Evolutionary conservation across 371 early-diverging fungal species (phyloP), one percentile per base, ranked within the genome.

Genomic region (Saksenaea oblongispora): DNA sequence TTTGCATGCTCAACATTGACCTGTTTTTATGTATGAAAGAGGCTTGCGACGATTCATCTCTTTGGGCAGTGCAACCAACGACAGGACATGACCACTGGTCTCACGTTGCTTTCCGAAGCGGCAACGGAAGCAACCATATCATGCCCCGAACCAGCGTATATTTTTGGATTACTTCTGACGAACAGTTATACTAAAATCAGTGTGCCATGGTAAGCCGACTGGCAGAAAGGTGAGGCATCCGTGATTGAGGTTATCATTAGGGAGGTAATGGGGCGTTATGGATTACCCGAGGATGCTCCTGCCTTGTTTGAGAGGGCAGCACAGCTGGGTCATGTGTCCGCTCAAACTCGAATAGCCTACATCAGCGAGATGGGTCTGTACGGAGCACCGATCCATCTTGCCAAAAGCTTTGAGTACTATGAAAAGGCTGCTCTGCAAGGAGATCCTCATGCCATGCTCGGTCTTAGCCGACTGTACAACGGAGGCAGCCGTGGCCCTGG

Each of bases 241-340:
- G 31, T 37, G 7, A 67, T 71, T 53, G 69, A 74, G 47, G n/a
- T 74, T 13, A 68, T 51, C 56, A n/a, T 10, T 59, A 68, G 68
- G 14, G 54, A 59, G 22, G 31, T 63, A 22, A 34, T 63, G 11
- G 47, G 59, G 13, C 60, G 18, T 0, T 78, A 68, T 53, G 78
- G 78, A 5, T 73, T 73, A 27, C 63, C 67, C 9, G 65, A 65
- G 54, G 75, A 71, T 5, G 74, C 74, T 24, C 56, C 69, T 11
- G 59, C 63, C 13, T 76, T 71, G 57, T 55, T 76, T 55, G 74
- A 72, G 41, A 51, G 59, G 55, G 72, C 79, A 13, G 79, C 76
- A 3, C 69, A 76, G 1, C 62, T 76, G 51, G 74, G 73, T 10
- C 55, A 74, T 55, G 63, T 64, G 14, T 42, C 56, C 11, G 76